Conservation (phyloP, 23 red algal genomes). For the Gracilaria caudata region DNA sequence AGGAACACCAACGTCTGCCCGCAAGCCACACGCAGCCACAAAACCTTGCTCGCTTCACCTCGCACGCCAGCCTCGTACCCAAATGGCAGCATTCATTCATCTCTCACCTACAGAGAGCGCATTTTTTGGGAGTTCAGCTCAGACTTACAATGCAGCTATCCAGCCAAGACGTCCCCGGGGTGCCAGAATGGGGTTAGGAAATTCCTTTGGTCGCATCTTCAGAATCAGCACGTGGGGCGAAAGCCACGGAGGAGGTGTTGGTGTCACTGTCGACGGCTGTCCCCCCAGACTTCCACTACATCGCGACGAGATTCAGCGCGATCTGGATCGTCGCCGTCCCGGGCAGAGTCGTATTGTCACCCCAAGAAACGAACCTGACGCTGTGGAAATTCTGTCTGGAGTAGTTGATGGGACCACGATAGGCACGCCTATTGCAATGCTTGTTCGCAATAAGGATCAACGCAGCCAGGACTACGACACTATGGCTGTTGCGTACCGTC, state of each 20-base stretch:
- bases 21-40: background rate
- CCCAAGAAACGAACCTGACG: constrained; percentile 88
- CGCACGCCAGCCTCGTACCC: background rate
- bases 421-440: constrained; percentile 93
- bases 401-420: constrained; percentile 86
- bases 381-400: constrained; percentile 96
- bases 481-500: constrained; percentile 90
- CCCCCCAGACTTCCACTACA: constrained; percentile 80
- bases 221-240: constrained; percentile 94
- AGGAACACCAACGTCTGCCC: background rate
- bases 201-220: constrained; percentile 92
- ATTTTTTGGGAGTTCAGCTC: background rate
- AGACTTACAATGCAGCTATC: background rate
- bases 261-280: constrained; percentile 91
- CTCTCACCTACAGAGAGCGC: background rate
- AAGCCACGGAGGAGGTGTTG: constrained; percentile 93
- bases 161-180: background rate
- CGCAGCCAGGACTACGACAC: constrained; percentile 93
- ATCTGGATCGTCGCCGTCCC: constrained; percentile 88
- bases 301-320: constrained; percentile 81
- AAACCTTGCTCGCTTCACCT: background rate
- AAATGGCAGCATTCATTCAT: constrained; percentile 13
- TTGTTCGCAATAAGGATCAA: constrained; percentile 98
- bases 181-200: constrained; percentile 80
- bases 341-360: constrained; percentile 97